These are phyloP conservation scores for Hyphodiscus hymeniophilus DNA, from an alignment of 495 filamentous ascomycete species.

Conservation along the genomic window DNA sequence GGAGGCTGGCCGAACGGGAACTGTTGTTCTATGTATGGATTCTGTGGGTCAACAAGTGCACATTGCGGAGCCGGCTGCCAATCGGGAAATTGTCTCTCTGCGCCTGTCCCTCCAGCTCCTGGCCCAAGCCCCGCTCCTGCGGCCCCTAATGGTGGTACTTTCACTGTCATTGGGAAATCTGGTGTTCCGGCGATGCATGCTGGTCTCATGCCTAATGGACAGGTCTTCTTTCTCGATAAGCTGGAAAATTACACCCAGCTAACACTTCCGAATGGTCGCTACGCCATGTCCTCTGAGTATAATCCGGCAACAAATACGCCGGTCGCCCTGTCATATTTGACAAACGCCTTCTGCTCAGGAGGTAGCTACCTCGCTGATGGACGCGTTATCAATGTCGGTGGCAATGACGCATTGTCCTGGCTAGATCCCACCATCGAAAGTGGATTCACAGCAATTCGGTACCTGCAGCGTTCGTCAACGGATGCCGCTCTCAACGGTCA, in stretches of 20 bases:
- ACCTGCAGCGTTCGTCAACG: conserved; percentile 40
- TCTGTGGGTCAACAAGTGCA: no score
- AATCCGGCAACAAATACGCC: conserved; percentile 41
- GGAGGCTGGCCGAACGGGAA: no score
- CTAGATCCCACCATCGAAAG: conserved; percentile 50
- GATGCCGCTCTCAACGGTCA: no score
- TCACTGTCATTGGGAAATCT: conserved; percentile 41
- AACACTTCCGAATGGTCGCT: conserved; percentile 43
- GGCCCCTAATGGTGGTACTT: conserved; percentile 32
- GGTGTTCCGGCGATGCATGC: conserved; percentile 60
- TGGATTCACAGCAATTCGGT: conserved; percentile 50
- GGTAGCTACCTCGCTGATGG: conserved; percentile 54
- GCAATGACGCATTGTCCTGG: conserved; percentile 45
- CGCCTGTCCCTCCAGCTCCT: conserved; percentile 25
- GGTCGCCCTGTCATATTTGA: conserved; percentile 43
- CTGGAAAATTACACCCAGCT: conserved; percentile 54
- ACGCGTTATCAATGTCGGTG: conserved; percentile 43
- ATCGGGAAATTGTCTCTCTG: conserved; percentile 27
- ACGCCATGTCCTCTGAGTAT: conserved; percentile 53
- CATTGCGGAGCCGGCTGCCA: conserved; percentile 35
- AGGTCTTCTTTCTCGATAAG: conserved; percentile 55
- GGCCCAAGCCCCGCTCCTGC: conserved; percentile 29
- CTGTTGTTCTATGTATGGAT: no score
- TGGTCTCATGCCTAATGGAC: conserved; percentile 50
- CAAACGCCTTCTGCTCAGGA: conserved; percentile 57